Evolutionary conservation across 2,329 filamentous ascomycete species (phyloP).

Genomic region (Ustulina deusta): DNA sequence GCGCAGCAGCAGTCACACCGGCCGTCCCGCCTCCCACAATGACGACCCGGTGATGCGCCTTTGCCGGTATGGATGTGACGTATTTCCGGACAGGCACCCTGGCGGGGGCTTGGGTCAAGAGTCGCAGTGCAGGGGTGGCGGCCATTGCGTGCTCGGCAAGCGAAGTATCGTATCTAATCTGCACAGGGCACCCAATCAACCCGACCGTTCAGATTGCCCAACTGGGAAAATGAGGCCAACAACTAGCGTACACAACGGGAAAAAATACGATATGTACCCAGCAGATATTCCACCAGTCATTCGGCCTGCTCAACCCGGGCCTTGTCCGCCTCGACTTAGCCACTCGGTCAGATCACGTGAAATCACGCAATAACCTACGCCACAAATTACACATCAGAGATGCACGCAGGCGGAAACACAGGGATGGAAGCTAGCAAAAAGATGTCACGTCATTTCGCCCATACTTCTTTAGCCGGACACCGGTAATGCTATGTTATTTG

Average conservation of each 20-base stretch:
- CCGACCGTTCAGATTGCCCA: neutral
- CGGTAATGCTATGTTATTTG: too few species aligned
- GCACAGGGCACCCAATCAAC: neutral
- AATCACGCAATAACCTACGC: constrained; percentile 37
- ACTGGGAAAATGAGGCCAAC: neutral
- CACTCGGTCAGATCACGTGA: constrained; percentile 36
- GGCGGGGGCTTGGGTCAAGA: constrained; percentile 40
- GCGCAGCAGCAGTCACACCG: constrained; percentile 74
- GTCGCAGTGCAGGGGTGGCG: constrained; percentile 32
- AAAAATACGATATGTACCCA: neutral
- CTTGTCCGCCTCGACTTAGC: too few species aligned
- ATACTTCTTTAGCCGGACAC: too few species aligned
- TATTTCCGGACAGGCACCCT: constrained; percentile 42
- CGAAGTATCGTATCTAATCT: neutral
- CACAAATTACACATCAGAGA: neutral
- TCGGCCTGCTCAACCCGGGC: neutral
- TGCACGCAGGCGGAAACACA: neutral
- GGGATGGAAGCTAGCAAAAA: neutral
- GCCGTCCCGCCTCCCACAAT: constrained; percentile 76
- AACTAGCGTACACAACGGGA: neutral
- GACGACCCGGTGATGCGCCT: constrained; percentile 70
- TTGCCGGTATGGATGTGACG: constrained; percentile 48
- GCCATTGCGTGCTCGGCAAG: constrained; percentile 36
- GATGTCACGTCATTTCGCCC: too few species aligned
- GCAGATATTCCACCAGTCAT: neutral